Percentiles rank a stretch among this genome's conserved stretches.
Conservation (phyloP, 2,329 filamentous ascomycete genomes). For the Leptosphaerulina australis region DNA sequence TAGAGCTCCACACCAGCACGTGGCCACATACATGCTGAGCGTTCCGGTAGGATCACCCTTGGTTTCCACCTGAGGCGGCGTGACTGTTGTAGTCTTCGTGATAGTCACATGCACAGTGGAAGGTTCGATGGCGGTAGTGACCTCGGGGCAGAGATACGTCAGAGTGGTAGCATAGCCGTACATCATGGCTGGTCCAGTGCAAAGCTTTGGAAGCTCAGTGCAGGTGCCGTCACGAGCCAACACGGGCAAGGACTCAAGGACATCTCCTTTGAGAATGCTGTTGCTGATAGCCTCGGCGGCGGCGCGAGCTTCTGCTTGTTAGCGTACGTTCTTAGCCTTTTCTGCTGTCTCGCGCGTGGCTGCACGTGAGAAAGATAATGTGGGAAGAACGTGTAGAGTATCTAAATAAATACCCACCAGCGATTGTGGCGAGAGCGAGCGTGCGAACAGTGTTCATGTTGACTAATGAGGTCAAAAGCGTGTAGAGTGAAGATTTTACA, state of each 20-base stretch:
- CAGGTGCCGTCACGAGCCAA: slow-evolving; percentile 19
- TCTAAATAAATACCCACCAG: slow-evolving; percentile 15
- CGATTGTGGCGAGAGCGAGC: slow-evolving; percentile 17
- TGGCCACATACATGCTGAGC: neutral
- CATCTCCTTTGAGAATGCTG: slow-evolving; percentile 7
- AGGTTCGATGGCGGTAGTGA: slow-evolving; percentile 3
- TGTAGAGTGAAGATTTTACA: neutral
- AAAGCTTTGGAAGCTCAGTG: slow-evolving; percentile 26
- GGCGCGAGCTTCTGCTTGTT: slow-evolving; percentile 17
- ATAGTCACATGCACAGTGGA: slow-evolving; percentile 26
- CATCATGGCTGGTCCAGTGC: slow-evolving; percentile 28
- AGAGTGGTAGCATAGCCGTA: slow-evolving; percentile 24
- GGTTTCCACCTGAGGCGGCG: neutral
- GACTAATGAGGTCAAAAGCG: neutral
- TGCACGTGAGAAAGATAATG: neutral
- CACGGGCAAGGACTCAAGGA: slow-evolving; percentile 7
- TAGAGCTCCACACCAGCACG: neutral
- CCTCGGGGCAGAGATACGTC: slow-evolving; percentile 32
- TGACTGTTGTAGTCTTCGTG: slow-evolving; percentile 28
- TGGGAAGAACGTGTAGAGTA: neutral
- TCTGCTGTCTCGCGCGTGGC: slow-evolving; percentile 4
- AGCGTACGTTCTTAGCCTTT: neutral
- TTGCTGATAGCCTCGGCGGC: slow-evolving; percentile 16
- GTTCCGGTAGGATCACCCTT: neutral
- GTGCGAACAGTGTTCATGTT: slow-evolving; percentile 19